These are phyloP conservation scores for Setaria italica DNA, from an alignment of 202 grass and related monocot species.

Conservation along the genomic window DNA sequence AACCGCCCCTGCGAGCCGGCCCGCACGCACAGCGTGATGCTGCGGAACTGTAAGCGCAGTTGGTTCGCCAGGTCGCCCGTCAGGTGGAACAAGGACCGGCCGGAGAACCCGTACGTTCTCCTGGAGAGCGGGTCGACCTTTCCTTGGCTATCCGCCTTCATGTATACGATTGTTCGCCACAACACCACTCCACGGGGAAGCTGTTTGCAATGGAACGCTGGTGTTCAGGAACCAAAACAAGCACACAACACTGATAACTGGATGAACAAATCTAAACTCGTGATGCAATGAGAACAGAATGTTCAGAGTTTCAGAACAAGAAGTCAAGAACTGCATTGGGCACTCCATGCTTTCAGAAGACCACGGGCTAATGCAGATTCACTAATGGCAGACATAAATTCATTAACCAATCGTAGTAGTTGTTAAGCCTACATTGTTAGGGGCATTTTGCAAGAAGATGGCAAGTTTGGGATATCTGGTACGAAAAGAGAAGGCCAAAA, in stretches of 20 bases:
- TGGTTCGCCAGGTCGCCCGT: neutral
- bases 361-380: neutral
- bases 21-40: neutral
- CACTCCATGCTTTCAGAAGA: neutral
- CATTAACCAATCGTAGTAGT: neutral
- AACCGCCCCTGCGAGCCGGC: neutral
- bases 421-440: neutral
- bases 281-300: neutral
- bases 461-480: too few relatives aligned
- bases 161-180: neutral
- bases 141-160: neutral
- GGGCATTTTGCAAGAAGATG: neutral
- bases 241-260: neutral
- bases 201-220: neutral
- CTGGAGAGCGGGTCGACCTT: neutral
- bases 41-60: accelerated
- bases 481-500: neutral
- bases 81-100: slow-evolving; percentile 3
- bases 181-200: neutral
- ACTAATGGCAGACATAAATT: neutral
- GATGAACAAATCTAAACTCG: neutral
- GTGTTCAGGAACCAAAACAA: neutral
- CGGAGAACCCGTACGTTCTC: neutral
- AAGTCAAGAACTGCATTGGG: neutral
- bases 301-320: neutral